Percentiles rank a stretch among this genome's conserved stretches.
Evolutionary conservation across 352 stramenopile genomes (phyloP).

Genomic region (Nothophytophthora sp.): DNA sequence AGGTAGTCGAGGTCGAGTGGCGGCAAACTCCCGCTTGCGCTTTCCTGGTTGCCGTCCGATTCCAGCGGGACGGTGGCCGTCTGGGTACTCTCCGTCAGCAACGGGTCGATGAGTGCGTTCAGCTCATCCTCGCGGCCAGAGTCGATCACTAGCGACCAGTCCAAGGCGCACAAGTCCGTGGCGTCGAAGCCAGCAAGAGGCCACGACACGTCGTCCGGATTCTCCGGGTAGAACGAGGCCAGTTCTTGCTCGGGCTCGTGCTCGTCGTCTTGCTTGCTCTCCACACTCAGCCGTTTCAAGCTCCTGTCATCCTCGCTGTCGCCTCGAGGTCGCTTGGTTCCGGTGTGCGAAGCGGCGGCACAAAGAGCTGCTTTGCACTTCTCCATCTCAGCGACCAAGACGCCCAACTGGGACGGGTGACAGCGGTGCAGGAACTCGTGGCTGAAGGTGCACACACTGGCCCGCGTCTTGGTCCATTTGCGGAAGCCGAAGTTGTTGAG

Average conservation of each 20-base stretch:
- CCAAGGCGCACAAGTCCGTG: conserved; percentile 17
- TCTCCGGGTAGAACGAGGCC: conserved; percentile 13
- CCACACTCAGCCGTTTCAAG: conserved; percentile 11
- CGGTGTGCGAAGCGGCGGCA: conserved; percentile 13
- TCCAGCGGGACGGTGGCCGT: neutral
- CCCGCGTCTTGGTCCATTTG: conserved; percentile 76
- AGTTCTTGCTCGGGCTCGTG: conserved; percentile 26
- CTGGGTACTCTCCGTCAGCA: conserved; percentile 9
- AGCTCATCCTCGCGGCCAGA: conserved; percentile 24
- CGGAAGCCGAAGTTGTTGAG: conserved; percentile 93
- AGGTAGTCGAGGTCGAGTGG: conserved; percentile 23
- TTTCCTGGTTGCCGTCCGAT: neutral
- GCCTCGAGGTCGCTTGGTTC: conserved; percentile 8
- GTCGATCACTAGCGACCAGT: conserved; percentile 29
- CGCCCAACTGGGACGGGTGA: conserved; percentile 20
- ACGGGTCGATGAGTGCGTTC: conserved; percentile 20
- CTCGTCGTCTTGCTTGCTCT: conserved; percentile 12
- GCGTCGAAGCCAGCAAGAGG: conserved; percentile 14
- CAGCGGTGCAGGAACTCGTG: conserved; percentile 64
- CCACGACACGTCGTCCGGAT: conserved; percentile 9
- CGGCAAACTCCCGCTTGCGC: conserved; percentile 3
- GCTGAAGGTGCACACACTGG: conserved; percentile 67
- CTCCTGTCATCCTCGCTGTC: conserved; percentile 4
- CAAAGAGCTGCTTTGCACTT: conserved; percentile 17
- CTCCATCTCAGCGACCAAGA: conserved; percentile 21